Conservation (phyloP, 192 early-diverging fungal species). For the Coemansia sp. region DNA sequence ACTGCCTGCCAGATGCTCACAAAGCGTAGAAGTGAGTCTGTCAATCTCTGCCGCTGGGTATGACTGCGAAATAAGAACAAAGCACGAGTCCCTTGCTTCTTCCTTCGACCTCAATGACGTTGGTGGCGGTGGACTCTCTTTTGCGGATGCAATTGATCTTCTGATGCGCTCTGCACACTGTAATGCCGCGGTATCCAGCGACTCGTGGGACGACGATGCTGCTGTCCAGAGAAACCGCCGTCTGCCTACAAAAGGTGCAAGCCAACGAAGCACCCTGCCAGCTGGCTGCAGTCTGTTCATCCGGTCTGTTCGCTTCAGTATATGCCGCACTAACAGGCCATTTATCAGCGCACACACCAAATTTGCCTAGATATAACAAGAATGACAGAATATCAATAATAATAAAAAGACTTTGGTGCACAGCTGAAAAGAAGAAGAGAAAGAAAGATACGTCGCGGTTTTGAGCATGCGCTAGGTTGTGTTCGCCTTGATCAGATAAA, state of each 20-base stretch:
- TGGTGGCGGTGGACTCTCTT: neutral
- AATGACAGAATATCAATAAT: no score
- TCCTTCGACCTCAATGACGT: neutral
- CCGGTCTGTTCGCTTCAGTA: no score
- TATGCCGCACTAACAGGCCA: no score
- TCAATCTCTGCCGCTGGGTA: conserved; percentile 22
- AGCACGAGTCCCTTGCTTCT: conserved; percentile 16
- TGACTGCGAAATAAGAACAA: conserved; percentile 38
- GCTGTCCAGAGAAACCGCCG: conserved; percentile 26
- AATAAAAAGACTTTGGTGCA: no score
- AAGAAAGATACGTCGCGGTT: neutral
- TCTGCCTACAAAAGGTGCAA: neutral
- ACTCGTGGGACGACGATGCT: conserved; percentile 25
- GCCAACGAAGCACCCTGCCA: neutral
- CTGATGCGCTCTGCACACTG: conserved; percentile 6
- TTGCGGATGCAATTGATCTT: neutral
- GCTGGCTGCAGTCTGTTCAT: neutral
- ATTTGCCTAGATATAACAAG: no score
- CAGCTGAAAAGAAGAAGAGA: neutral
- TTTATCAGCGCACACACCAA: no score
- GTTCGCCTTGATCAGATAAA: no score
- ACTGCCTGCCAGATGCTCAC: neutral
- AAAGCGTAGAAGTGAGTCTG: neutral
- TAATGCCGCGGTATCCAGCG: conserved; percentile 9
- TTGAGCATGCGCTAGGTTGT: no score